These are phyloP conservation scores for Gnaphalium uliginosum DNA, from an alignment of 129 eudicot genomes.

Conservation along the genomic window DNA sequence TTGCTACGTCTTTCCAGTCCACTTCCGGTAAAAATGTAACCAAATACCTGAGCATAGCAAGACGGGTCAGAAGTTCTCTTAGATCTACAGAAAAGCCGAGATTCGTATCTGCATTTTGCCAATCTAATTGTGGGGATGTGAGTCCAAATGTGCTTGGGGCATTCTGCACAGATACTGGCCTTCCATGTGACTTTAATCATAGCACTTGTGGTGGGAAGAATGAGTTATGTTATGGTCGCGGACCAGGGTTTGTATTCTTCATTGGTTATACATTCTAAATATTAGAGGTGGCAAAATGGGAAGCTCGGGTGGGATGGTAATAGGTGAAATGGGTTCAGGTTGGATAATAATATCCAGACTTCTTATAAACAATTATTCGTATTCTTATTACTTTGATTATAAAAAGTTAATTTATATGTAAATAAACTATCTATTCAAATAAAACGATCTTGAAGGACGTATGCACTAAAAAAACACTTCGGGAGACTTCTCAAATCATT, in stretches of 20 bases:
- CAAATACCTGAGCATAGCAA: conserved; percentile 61
- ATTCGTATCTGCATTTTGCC: conserved; percentile 96
- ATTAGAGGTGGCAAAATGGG: background rate
- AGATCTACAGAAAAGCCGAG: conserved; percentile 69
- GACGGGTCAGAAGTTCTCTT: conserved; percentile 80
- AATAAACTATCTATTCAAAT: background rate
- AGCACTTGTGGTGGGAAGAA: conserved; percentile 97
- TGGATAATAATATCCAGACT: background rate
- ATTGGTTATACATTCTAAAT: background rate
- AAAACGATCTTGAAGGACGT: background rate
- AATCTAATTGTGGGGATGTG: conserved; percentile 93
- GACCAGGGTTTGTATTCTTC: conserved; percentile 76
- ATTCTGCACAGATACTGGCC: conserved; percentile 92
- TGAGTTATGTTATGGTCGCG: conserved; percentile 91
- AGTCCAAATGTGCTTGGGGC: conserved; percentile 98
- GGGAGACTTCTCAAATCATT: background rate
- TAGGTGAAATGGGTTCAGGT: background rate
- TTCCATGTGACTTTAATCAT: conserved; percentile 92
- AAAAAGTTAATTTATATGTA: background rate
- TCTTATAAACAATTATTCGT: background rate
- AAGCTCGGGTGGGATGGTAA: background rate
- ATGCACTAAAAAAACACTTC: background rate
- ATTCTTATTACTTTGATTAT: background rate
- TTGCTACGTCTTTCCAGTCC: conserved; percentile 78
- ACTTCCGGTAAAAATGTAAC: conserved; percentile 68